Base-by-base conservation (phyloP, 495 filamentous ascomycete genomes). In the Mycothermus thermophilus region DNA sequence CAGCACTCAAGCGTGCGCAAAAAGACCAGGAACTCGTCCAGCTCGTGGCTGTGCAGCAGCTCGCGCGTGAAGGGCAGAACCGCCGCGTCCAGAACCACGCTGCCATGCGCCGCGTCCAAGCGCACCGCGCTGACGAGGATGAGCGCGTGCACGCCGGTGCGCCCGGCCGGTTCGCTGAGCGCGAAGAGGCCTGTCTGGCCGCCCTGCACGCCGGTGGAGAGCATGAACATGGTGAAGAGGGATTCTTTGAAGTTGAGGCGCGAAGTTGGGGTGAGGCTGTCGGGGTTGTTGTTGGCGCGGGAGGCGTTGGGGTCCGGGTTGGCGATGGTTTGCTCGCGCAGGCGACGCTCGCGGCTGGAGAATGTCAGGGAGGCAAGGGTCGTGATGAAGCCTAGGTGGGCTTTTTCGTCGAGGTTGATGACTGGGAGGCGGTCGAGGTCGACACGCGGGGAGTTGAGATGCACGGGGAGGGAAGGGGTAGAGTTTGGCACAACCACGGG, bases 231-330 rank as follows among this genome's bases (percentile, higher is more conserved):
- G 29, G 46, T 50, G 28, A 60, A 62, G 15, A 71, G 35, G 0
- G 66, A 59, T 26, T 69, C 59, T 38, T 72, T 73, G 39, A 70
- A 59, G 34, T 62, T 55, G 18, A 59, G 34, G 4, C 66, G 58
- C 22, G 52, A 21, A 4, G 42, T 32, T 15, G 33, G 6, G 5
- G 14, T 6, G 0, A 36, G 22, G 12, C 5, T 29, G 26, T 26
- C 14, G 28, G 43, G 23, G 40, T 21, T 9, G 5, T 10, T 25
- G 40, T 36, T 18, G 34, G 37, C 24, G 34, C 18, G 8, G 25
- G 17, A 21, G 8, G 25, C 27, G 21, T 29, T 30, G 10, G 11
- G 8, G 29, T 25, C 22, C 11, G 6, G 22, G 6, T 23, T 5
- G 18, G 23, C 8, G 34, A 14, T 8, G 27, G 25, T 10, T 27